Percentiles rank a stretch among this genome's conserved stretches.
phyloP scores from a whole-genome alignment of 768 basidiomycete species.

The Arthromyces matolae region DNA sequence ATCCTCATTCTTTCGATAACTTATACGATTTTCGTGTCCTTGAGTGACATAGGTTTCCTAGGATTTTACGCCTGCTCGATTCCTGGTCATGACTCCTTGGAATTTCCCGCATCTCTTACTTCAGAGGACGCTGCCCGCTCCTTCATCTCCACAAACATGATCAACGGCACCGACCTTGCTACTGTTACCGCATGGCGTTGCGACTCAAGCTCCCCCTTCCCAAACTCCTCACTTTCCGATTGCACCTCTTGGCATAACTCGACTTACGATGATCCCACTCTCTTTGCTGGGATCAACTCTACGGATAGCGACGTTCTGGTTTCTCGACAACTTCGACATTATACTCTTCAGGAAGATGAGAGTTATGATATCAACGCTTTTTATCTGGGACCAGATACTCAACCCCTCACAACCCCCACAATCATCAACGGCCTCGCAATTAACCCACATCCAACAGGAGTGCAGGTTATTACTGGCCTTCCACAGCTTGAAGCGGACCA shows the following conservation, averaged over 20 bases:
- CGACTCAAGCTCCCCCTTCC: background rate
- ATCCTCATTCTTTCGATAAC: conserved; percentile 15
- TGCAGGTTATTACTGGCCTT: conserved; percentile 17
- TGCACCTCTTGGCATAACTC: conserved; percentile 22
- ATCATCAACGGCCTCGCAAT: conserved; percentile 16
- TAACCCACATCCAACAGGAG: conserved; percentile 15
- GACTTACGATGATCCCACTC: conserved; percentile 17
- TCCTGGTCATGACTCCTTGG: conserved; percentile 10
- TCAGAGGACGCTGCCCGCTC: conserved; percentile 12
- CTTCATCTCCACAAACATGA: conserved; percentile 4
- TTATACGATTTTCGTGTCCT: conserved; percentile 11
- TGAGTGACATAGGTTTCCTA: conserved; percentile 15
- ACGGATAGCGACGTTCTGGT: conserved; percentile 23
- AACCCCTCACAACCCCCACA: conserved; percentile 2
- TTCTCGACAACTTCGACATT: conserved; percentile 13
- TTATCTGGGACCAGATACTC: conserved; percentile 15
- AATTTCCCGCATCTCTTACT: conserved; percentile 18
- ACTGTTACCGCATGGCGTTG: conserved; percentile 12
- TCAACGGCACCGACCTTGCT: conserved; percentile 13
- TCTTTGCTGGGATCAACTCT: conserved; percentile 17
- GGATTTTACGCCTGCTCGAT: conserved; percentile 13
- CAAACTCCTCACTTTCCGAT: conserved; percentile 1
- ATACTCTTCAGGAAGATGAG: background rate
- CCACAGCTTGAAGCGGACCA: conserved; percentile 13
- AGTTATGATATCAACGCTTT: conserved; percentile 13